Conservation (phyloP, 23 red algal genomes). For the Pyropia yezoensis region DNA sequence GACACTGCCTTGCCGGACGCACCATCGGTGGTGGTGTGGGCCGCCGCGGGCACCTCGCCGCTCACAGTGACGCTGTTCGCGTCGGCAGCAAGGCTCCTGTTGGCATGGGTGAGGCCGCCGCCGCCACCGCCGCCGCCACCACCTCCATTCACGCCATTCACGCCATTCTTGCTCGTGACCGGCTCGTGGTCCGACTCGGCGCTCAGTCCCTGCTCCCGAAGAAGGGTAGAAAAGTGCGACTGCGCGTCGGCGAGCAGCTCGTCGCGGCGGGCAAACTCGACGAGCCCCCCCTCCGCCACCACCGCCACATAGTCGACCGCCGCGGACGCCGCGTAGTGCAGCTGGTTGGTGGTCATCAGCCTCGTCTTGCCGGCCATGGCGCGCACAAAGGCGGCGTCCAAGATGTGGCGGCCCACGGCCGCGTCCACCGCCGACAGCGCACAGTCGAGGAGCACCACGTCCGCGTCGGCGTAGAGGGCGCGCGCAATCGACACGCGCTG, state of each 20-base stretch:
- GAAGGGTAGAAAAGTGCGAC: conserved; percentile 38
- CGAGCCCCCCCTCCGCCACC: conserved; percentile 29
- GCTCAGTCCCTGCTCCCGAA: not conserved
- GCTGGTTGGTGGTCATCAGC: conserved; percentile 62
- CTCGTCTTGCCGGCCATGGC: conserved; percentile 28
- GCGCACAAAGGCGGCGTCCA: conserved; percentile 44
- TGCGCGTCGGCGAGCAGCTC: conserved; percentile 21
- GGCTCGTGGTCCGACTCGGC: conserved; percentile 1
- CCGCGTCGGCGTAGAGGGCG: conserved; percentile 65
- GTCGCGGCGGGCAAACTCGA: conserved; percentile 33
- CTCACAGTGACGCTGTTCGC: too few relatives aligned
- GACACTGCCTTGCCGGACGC: not conserved
- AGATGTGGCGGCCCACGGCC: conserved; percentile 64
- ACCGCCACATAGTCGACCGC: conserved; percentile 57
- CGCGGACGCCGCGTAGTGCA: conserved; percentile 37
- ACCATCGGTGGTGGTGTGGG: not conserved
- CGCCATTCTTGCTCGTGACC: not conserved
- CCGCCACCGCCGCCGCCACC: not conserved
- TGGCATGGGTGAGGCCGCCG: not conserved
- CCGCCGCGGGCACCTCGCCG: too few relatives aligned
- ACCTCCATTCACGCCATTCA: not conserved
- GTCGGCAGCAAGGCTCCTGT: too few relatives aligned
- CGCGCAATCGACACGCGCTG: conserved; percentile 58
- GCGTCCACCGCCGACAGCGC: conserved; percentile 76
- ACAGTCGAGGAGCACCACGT: conserved; percentile 71